Conservation (phyloP, 306 rosid genomes). For the Parietaria judaica region DNA sequence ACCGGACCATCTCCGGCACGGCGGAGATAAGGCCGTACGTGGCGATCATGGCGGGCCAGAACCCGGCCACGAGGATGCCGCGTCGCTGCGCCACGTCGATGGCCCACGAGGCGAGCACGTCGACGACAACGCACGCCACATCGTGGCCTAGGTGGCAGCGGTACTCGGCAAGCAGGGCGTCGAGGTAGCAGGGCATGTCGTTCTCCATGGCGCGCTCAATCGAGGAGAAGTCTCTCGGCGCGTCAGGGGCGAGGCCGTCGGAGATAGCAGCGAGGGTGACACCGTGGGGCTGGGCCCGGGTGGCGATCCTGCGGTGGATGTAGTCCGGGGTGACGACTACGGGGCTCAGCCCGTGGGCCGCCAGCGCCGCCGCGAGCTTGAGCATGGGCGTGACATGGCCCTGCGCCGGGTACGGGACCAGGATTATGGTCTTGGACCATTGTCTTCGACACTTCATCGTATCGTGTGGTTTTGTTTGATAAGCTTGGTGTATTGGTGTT, state of each 20-base stretch:
- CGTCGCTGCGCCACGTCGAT: conserved; percentile 38
- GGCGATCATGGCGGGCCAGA: conserved; percentile 89
- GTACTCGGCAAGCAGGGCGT: conserved; percentile 19
- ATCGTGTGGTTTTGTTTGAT: too few species aligned
- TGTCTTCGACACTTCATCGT: conserved; percentile 5
- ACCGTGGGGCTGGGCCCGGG: background rate
- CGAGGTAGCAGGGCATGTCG: conserved; percentile 42
- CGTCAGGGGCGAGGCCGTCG: conserved; percentile 28
- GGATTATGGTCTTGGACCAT: conserved; percentile 29
- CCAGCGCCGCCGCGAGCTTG: conserved; percentile 42
- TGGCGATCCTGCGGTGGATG: conserved; percentile 31
- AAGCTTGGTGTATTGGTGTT: background rate
- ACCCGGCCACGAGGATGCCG: conserved; percentile 45
- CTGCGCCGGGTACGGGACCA: conserved; percentile 87
- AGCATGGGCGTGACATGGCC: conserved; percentile 90
- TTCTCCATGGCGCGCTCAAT: conserved; percentile 61
- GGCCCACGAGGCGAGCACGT: conserved; percentile 76
- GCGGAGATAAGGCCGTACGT: conserved; percentile 43
- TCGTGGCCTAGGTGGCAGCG: conserved; percentile 12
- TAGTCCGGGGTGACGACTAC: conserved; percentile 38
- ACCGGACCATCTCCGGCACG: conserved; percentile 45
- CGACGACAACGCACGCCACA: conserved; percentile 51
- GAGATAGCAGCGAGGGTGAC: conserved; percentile 25
- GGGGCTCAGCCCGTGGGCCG: conserved; percentile 34
- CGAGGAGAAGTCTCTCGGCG: conserved; percentile 48